Evolutionary conservation across 2,329 filamentous ascomycete genomes (phyloP).

Genomic region (Fonsecaea monophora): DNA sequence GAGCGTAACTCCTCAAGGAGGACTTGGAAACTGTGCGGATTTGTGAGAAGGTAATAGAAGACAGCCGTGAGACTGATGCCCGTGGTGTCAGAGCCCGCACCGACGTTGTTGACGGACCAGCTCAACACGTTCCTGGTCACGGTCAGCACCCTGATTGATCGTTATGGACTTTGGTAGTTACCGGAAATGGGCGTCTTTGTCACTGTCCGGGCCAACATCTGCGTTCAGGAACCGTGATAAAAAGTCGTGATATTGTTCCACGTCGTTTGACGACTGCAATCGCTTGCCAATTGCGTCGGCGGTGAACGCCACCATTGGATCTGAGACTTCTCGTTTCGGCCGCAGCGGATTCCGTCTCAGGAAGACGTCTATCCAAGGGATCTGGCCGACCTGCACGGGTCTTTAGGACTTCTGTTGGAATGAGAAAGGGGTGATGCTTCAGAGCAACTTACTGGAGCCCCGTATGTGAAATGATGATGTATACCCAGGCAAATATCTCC

Average conservation of each 20-base stretch:
- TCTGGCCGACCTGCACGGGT: slow-evolving; percentile 31
- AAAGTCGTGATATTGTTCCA: neutral
- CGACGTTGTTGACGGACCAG: slow-evolving; percentile 33
- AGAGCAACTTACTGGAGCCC: slow-evolving; percentile 15
- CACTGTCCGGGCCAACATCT: slow-evolving; percentile 7
- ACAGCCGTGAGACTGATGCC: slow-evolving; percentile 66
- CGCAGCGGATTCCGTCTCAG: slow-evolving; percentile 37
- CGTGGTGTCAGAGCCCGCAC: slow-evolving; percentile 79
- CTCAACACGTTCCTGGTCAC: neutral
- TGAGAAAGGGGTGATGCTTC: too few species aligned
- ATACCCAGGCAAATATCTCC: slow-evolving; percentile 51
- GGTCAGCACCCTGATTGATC: neutral
- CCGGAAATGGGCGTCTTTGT: slow-evolving; percentile 5
- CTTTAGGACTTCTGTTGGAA: neutral
- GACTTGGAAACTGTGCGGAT: neutral
- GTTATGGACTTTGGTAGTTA: neutral
- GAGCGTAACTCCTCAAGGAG: neutral
- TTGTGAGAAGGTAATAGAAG: neutral
- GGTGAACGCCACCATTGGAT: slow-evolving; percentile 18
- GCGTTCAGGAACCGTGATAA: neutral
- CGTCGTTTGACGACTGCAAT: neutral
- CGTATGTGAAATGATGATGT: slow-evolving; percentile 46
- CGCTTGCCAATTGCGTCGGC: neutral
- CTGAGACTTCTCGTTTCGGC: slow-evolving; percentile 41
- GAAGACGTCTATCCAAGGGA: slow-evolving; percentile 52